Evolutionary conservation across 2,329 filamentous ascomycete genomes (phyloP), one percentile per base, ranked within the genome.

Genomic region (Arthrobotrys sinensis): DNA sequence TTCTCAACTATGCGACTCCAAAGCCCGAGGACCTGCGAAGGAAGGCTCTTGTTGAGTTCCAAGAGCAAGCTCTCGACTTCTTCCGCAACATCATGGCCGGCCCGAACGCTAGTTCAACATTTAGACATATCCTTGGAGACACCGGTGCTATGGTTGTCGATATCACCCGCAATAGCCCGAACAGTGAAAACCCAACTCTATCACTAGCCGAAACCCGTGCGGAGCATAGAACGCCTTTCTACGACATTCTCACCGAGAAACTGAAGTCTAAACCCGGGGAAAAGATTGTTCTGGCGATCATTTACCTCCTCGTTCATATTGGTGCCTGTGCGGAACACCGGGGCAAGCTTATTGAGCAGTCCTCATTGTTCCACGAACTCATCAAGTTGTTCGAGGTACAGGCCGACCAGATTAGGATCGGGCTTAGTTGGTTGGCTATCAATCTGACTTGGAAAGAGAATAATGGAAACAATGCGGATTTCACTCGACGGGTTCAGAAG

Each of bases 41-140:
- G 28, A 81, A 82, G 80, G 66, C 75, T 4, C 68, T 79, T n/a
- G 45, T 55, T 11, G 91, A 91, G 1, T 92, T 97, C 32, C 95
- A 98, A 84, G 93, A 97, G 83, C 94, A 98, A 84, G 93, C 91
- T 0, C 88, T 98, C 16, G 92, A 96, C 81, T 91, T 98, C 81
- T 90, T 99, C 79, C 89, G 95, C 68, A 99, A 99, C 84, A 87
- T 98, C 36, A 92, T 97, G 80, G 92, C 91, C 72, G 89, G 91
- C 77, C 86, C 84, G 81, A 89, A 84, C 80, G 87, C 85, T 80
- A 86, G 84, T 78, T 89, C 86, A 85, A 95, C 97, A 90, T 93
- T 97, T 79, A 94, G 97, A 82, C 91, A 92, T 82, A 85, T 98
- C 21, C 91, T 98, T 82, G 88, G 86, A 73, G 88, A 91, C 70